These are phyloP conservation scores for Populus hybrid DNA, from an alignment of 441 rosid genomes.

Conservation along the genomic window DNA sequence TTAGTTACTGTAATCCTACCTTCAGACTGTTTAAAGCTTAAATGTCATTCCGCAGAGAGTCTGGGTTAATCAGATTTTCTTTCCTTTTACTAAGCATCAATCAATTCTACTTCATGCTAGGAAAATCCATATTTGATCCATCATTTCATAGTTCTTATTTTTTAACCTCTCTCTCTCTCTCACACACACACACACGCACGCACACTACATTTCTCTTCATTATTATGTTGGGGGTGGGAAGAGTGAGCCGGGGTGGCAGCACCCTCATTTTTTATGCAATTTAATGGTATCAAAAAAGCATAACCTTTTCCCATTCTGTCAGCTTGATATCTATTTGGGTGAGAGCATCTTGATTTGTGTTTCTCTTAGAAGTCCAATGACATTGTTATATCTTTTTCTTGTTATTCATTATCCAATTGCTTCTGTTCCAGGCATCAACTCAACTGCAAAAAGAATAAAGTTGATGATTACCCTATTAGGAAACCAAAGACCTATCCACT, in stretches of 20 bases:
- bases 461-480: slow-evolving; percentile 38
- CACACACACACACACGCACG: no score
- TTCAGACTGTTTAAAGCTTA: not conserved
- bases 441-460: slow-evolving; percentile 64
- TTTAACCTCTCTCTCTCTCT: no score
- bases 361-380: not conserved
- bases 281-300: not conserved
- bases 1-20: not conserved
- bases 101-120: not conserved
- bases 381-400: not conserved
- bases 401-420: slow-evolving; percentile 11
- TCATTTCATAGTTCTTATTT: not conserved
- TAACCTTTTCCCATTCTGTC: not conserved
- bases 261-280: not conserved
- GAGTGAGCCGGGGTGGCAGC: not conserved
- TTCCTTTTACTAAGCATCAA: not conserved
- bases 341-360: not conserved
- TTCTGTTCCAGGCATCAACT: slow-evolving; percentile 65
- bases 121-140: not conserved
- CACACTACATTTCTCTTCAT: not conserved
- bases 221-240: not conserved
- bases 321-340: not conserved
- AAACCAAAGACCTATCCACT: slow-evolving; percentile 42
- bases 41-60: not conserved
- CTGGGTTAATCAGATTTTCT: not conserved